Conservation (phyloP, 768 basidiomycete genomes). For the Naganishia randhawae region DNA sequence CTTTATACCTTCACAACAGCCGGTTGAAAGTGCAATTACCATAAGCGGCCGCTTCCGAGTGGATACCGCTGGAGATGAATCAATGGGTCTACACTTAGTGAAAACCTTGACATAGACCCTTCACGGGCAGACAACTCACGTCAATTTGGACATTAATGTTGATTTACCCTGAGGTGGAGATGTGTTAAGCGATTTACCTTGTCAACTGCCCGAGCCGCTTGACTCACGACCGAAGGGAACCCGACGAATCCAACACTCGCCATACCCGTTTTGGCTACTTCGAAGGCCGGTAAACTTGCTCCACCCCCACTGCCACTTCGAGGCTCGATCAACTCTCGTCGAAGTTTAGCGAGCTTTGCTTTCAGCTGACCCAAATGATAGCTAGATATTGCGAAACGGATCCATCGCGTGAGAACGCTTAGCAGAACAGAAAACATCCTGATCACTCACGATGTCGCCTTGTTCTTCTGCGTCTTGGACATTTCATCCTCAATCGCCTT, state of each 20-base stretch:
- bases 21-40: background rate
- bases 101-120: background rate
- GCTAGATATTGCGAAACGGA: slow-evolving; percentile 51
- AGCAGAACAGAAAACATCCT: background rate
- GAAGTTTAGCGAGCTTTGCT: slow-evolving; percentile 94
- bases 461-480: slow-evolving; percentile 66
- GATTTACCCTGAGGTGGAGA: slow-evolving; percentile 44
- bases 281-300: slow-evolving; percentile 78
- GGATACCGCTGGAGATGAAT: slow-evolving; percentile 60
- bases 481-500: slow-evolving; percentile 67
- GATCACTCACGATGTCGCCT: slow-evolving; percentile 46
- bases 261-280: slow-evolving; percentile 95
- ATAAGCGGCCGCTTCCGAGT: slow-evolving; percentile 91
- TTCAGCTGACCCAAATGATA: slow-evolving; percentile 96
- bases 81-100: slow-evolving; percentile 1
- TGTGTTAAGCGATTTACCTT: background rate
- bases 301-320: slow-evolving; percentile 77
- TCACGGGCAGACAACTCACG: slow-evolving; percentile 35
- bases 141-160: slow-evolving; percentile 49
- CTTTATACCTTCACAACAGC: background rate
- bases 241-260: slow-evolving; percentile 77
- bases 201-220: slow-evolving; percentile 48
- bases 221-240: slow-evolving; percentile 56
- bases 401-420: background rate
- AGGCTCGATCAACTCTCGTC: slow-evolving; percentile 83